A percentile compares a stretch with the other conserved stretches of the same genome.
phyloP scores from a whole-genome alignment of 306 rosid genomes.

The Malus asiatica region DNA sequence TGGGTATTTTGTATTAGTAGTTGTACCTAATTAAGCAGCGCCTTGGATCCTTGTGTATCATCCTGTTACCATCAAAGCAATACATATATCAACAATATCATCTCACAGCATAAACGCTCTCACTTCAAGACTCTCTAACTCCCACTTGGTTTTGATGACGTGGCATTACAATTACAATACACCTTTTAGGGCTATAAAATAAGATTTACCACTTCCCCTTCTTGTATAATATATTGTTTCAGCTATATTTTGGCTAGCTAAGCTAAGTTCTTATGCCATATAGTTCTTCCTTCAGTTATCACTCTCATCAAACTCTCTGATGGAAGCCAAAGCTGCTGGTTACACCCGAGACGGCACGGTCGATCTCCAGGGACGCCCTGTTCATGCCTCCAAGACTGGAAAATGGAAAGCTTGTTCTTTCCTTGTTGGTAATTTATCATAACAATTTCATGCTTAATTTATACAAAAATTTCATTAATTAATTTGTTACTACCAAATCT shows the following conservation, averaged over 20 bases:
- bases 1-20: neutral
- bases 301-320: neutral
- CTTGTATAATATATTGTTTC: neutral
- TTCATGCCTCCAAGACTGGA: constrained; percentile 71
- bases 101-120: no score
- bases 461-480: neutral
- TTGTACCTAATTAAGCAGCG: neutral
- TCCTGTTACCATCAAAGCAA: neutral
- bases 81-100: no score
- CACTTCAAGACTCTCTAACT: neutral
- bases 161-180: neutral
- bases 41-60: neutral
- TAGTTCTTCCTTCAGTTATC: neutral
- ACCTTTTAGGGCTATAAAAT: neutral
- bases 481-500: neutral
- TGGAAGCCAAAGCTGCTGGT: constrained; percentile 53
- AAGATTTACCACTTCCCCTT: neutral
- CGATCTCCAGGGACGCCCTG: constrained; percentile 74
- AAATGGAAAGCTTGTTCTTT: constrained; percentile 98
- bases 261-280: neutral
- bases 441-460: neutral
- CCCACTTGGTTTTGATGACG: neutral
- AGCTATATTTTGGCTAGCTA: neutral
- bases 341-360: constrained; percentile 73
- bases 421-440: constrained; percentile 57